A percentile compares a stretch with the other conserved stretches of the same genome.
Evolutionary conservation across 106 monocot species (phyloP).

Genomic region (Xerophyta viscosa): DNA sequence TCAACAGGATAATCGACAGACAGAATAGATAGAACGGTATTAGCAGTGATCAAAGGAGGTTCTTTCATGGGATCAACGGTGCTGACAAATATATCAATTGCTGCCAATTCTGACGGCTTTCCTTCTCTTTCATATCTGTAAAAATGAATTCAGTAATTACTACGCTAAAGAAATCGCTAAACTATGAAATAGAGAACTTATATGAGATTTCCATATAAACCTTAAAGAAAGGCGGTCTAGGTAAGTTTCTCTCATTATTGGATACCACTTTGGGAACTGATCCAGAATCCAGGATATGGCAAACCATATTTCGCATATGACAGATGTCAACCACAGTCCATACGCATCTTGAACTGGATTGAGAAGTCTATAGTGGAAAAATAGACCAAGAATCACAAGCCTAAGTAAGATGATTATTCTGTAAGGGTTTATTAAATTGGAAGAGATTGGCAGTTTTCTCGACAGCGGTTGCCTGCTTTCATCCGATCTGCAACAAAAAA

Average conservation of each 20-base stretch:
- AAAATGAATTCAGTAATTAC: no score
- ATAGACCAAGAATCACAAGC: constrained; percentile 74
- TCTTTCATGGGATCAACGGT: constrained; percentile 86
- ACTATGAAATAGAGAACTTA: background rate
- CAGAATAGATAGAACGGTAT: constrained; percentile 78
- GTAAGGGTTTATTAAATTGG: constrained; percentile 72
- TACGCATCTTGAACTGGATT: constrained; percentile 65
- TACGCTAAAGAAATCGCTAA: no score
- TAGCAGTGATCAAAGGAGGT: constrained; percentile 78
- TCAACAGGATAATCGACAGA: constrained; percentile 77
- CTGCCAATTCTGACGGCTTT: constrained; percentile 52
- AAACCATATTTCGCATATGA: constrained; percentile 91
- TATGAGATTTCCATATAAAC: constrained; percentile 15
- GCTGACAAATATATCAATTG: constrained; percentile 74
- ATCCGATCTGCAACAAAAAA: constrained; percentile 28
- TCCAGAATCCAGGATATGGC: constrained; percentile 80
- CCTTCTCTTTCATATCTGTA: constrained; percentile 80
- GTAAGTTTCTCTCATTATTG: constrained; percentile 77
- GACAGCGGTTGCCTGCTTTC: constrained; percentile 70
- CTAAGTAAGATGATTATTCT: constrained; percentile 62
- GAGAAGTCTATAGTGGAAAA: constrained; percentile 70
- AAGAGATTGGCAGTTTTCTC: constrained; percentile 67
- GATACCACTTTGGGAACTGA: constrained; percentile 90
- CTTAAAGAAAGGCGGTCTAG: constrained; percentile 72
- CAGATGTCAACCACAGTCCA: constrained; percentile 77